Evolutionary conservation across 73 alveolate species (phyloP).

Genomic region (Paramecium caudatum): DNA sequence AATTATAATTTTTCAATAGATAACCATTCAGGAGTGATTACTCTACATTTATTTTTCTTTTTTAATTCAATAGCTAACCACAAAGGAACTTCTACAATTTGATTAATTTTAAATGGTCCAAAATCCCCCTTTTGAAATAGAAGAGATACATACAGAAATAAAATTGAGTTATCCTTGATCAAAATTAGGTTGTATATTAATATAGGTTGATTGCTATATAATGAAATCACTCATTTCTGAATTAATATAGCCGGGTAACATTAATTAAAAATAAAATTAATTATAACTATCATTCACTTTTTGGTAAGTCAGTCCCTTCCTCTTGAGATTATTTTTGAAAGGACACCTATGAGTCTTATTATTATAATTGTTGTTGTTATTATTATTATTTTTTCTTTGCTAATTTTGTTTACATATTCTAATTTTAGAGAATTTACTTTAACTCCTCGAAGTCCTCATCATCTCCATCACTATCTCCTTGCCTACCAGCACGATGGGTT

Average conservation of each 20-base stretch:
- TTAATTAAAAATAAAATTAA: too few relatives aligned
- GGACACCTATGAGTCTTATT: conserved; percentile 47
- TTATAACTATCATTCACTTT: conserved; percentile 56
- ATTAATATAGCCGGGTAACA: conserved; percentile 42
- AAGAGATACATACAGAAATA: conserved; percentile 10
- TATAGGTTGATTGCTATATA: background rate
- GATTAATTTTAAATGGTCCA: conserved; percentile 73
- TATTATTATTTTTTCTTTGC: conserved; percentile 14
- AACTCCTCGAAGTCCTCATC: conserved; percentile 62
- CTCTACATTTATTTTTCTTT: conserved; percentile 83
- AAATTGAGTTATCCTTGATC: background rate
- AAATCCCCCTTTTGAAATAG: conserved; percentile 61
- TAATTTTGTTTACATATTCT: conserved; percentile 39
- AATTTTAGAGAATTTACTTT: conserved; percentile 14
- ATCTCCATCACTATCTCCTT: conserved; percentile 62
- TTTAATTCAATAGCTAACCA: conserved; percentile 88
- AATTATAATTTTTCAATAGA: conserved; percentile 79
- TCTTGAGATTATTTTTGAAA: conserved; percentile 45
- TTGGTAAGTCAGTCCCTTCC: conserved; percentile 63
- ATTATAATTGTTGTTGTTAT: conserved; percentile 22
- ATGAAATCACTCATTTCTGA: conserved; percentile 58
- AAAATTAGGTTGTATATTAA: conserved; percentile 15
- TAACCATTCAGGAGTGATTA: conserved; percentile 86
- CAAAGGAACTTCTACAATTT: conserved; percentile 82
- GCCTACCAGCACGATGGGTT: conserved; percentile 66